Percentiles rank a stretch among this genome's conserved stretches.
phyloP scores from a whole-genome alignment of 2,329 filamentous ascomycete species.

The Colletotrichum sp. region DNA sequence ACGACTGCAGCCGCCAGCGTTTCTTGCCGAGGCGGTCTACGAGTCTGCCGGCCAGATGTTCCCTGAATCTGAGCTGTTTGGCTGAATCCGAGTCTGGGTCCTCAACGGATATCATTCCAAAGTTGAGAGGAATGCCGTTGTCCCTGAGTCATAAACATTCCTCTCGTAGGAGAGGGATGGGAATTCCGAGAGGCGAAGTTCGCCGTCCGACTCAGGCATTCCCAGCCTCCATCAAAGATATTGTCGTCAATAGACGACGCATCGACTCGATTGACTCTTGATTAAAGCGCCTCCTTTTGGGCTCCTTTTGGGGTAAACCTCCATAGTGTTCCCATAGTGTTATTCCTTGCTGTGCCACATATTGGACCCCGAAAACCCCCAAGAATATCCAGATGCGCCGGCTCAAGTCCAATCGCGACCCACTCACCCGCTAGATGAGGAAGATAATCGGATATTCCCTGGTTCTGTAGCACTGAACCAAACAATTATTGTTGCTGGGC shows the following conservation, averaged over 20 bases:
- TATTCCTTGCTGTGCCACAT: conserved; percentile 11
- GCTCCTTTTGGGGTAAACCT: background rate
- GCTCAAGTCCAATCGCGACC: background rate
- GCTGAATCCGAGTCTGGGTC: background rate
- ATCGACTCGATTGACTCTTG: background rate
- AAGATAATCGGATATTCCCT: background rate
- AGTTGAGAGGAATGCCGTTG: background rate
- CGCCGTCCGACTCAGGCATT: background rate
- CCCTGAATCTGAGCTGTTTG: background rate
- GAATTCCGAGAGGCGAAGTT: background rate
- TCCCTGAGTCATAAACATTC: background rate
- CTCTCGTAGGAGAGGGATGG: background rate
- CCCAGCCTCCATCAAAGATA: conserved; percentile 5
- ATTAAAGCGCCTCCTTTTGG: background rate
- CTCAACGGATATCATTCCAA: background rate
- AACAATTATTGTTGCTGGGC: background rate
- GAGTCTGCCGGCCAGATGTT: background rate
- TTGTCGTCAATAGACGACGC: background rate
- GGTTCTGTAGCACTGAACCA: background rate
- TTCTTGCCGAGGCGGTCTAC: conserved; percentile 1
- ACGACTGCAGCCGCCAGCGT: background rate
- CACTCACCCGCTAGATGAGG: background rate
- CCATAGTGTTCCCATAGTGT: background rate
- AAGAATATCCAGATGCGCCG: background rate
- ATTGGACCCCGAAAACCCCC: conserved; percentile 9